These are phyloP conservation scores for Discostella stelligera DNA, from an alignment of 352 stramenopile species.

Conservation along the genomic window DNA sequence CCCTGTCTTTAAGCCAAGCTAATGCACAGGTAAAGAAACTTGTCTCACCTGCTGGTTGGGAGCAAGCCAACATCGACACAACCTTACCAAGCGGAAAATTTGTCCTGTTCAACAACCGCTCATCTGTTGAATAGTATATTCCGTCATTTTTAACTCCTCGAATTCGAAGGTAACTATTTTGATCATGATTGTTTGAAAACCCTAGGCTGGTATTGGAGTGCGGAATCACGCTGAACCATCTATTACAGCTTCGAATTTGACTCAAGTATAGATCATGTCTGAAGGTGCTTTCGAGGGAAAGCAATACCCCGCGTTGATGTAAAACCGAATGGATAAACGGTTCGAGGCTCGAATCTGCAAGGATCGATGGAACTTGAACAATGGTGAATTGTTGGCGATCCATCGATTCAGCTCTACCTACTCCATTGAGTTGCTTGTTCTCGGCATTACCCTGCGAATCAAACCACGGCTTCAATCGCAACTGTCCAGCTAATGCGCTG, in stretches of 20 bases:
- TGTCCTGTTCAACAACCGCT: conserved; percentile 16
- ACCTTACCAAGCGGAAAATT: conserved; percentile 34
- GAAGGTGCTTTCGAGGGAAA: conserved; percentile 49
- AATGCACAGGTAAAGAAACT: conserved; percentile 77
- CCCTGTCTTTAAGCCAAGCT: conserved; percentile 67
- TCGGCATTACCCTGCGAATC: not conserved
- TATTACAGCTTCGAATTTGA: conserved; percentile 54
- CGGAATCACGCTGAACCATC: conserved; percentile 50
- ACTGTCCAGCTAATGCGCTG: conserved; percentile 62
- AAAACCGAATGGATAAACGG: conserved; percentile 17
- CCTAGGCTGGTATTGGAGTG: conserved; percentile 11
- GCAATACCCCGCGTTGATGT: conserved; percentile 15
- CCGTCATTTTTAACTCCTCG: conserved; percentile 8
- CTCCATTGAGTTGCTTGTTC: not conserved
- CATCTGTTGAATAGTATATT: not conserved
- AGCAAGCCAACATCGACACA: conserved; percentile 39
- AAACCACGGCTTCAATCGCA: conserved; percentile 48
- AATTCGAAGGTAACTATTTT: conserved; percentile 6
- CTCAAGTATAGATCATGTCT: conserved; percentile 48
- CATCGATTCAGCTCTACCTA: not conserved
- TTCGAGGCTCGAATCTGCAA: conserved; percentile 15
- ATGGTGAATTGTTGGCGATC: not conserved
- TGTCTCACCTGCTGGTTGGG: conserved; percentile 24
- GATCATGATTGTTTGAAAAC: conserved; percentile 12
- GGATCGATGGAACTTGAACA: conserved; percentile 26